Base-by-base conservation (phyloP, 495 filamentous ascomycete species). In the Xylaria bambusicola region DNA sequence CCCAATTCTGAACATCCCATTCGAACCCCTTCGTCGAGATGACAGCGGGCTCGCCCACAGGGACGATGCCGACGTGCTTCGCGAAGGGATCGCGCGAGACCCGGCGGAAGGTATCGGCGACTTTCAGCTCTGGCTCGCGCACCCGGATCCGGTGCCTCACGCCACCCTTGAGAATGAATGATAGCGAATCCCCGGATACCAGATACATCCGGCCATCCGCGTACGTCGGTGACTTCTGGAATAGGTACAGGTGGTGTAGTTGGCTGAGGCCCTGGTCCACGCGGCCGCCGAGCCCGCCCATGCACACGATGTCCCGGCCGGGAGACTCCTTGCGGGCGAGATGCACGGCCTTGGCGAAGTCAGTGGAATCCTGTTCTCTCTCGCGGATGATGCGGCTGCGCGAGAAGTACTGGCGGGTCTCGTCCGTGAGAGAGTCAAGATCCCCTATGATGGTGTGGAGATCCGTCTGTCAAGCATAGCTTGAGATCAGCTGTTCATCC, bases 261-360 rank as follows among this genome's bases (percentile, higher is more conserved):
- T 93, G 87, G 27, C 91, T 92, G 29, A 98, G 81, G 3, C 86
- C 93, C 62, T 98, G 95, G 71, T 98, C 94, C 6, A 96, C 89
- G 26, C 94, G 84, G 2, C 95, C 95, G 20, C 88, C 90, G 0
- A 98, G 80, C 15, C 91, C 88, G 21, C 93, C 93, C n/a, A 93
- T 69, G 26, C 89, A 83, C 29, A 94, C 76, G 47, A 94, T 77
- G 60, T 81, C 74, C 29, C 65, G 59, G 18, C 69, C 65, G 18
- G 69, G 49, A 33, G 65, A 52, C 42, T 58, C 49, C n/a, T 55
- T 56, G 24, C 77, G 73, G 58, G 81, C 66, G 60, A 77, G 62
- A 29, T 72, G 68, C 47, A 96, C 82, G 47, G 86, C 85, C 40
- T 85, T 84, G 57, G 67, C 68, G 50, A 82, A 96, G 76, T 75